Percentiles rank a stretch among this genome's conserved stretches.
phyloP scores from a whole-genome alignment of 306 rosid genomes.

The Carpinus viminea region DNA sequence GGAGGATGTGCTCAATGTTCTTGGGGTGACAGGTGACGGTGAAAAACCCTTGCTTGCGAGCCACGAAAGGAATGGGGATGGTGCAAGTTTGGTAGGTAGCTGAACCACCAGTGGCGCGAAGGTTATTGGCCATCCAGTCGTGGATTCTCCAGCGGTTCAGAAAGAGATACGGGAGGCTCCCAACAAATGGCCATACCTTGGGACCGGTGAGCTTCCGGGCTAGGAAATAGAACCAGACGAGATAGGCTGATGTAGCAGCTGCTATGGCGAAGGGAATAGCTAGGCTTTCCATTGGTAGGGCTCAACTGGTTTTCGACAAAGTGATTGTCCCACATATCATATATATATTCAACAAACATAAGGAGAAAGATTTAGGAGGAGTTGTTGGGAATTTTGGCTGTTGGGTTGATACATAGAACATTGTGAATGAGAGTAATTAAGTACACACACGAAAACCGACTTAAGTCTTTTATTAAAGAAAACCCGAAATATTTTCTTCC shows the following conservation, averaged over 20 bases:
- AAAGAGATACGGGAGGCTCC: constrained; percentile 72
- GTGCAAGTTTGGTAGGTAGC: constrained; percentile 85
- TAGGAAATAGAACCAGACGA: constrained; percentile 62
- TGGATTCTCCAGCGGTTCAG: constrained; percentile 64
- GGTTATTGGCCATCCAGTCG: constrained; percentile 75
- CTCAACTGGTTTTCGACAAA: neutral
- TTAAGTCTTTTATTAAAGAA: no score
- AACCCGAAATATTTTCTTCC: no score
- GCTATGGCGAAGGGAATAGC: constrained; percentile 37
- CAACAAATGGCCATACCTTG: constrained; percentile 60
- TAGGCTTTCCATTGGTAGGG: constrained; percentile 41
- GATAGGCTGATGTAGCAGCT: constrained; percentile 40
- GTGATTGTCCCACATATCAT: constrained; percentile 11
- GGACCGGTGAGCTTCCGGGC: constrained; percentile 73
- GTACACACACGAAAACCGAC: neutral
- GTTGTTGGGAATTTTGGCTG: constrained; percentile 63
- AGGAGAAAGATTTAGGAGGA: constrained; percentile 43
- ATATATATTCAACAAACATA: constrained; percentile 28
- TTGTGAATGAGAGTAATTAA: neutral
- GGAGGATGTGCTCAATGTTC: constrained; percentile 81
- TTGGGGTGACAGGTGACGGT: constrained; percentile 79
- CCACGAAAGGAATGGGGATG: constrained; percentile 72
- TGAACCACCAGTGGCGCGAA: constrained; percentile 47
- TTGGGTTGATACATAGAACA: constrained; percentile 34
- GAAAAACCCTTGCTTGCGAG: constrained; percentile 57